Base-by-base conservation (phyloP, 768 basidiomycete species). In the Melanogaster broomeanus region DNA sequence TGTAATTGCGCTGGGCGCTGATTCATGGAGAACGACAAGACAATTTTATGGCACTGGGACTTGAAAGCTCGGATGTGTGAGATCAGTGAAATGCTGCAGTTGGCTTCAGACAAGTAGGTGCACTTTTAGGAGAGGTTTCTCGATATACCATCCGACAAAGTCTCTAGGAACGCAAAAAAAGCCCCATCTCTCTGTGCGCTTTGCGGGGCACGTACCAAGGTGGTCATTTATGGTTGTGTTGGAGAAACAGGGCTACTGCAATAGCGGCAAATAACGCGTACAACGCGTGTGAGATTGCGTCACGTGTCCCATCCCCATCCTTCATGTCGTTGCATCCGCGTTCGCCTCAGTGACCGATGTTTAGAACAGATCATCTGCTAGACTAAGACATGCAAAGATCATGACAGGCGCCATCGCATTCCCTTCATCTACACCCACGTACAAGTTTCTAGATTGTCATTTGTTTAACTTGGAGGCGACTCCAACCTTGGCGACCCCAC, bases 211-310 rank as follows among this genome's bases (percentile, higher is more conserved):
- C 11, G 27, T 25, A 9, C 39, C 35, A 37, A 10, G n/a, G 16
- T 42, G 22, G 16, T 41, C 60, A 4, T 15, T 41, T 60, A 42
- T 60, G 48, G 52, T 7, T 24, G 3, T 19, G 45, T 63, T 10
- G 28, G 35, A 37, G 15, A 8, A 10, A 37, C 35, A 50, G 53
- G 37, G 45, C 45, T 33, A 46, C 21, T 15, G 19, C 25, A 54
- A 62, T 3, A 56, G 3, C 39, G 19, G 30, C 15, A 62, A 64
- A 64, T 2, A 63, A 38, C 59, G 51, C 59, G 53, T 34, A 8
- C 11, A n/a, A n/a, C n/a, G n/a, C 52, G 42, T 34, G 34, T 37
- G 31, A 13, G 11, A 52, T 42, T 18, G 22, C 4, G 11, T 55
- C 58, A 60, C 58, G 58, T 60, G 31, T 42, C 33, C 11, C 21